Evolutionary conservation across 2,329 filamentous ascomycete genomes (phyloP).

Genomic region (Capronia coronata): DNA sequence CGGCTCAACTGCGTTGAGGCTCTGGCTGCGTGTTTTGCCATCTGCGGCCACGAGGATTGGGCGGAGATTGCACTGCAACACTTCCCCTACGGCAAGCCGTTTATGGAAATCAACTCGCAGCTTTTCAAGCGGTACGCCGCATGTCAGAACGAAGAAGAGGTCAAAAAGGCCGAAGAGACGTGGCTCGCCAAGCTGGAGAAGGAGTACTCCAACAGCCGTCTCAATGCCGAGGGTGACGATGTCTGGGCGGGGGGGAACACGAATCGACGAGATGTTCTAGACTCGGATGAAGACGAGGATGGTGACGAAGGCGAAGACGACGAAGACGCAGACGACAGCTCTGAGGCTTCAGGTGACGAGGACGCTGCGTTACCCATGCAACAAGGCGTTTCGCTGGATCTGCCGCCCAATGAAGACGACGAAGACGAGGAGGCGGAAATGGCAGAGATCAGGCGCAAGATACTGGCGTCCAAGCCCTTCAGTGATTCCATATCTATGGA

Average conservation of each 20-base stretch:
- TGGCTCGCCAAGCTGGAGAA: conserved; percentile 87
- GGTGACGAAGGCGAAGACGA: conserved; percentile 43
- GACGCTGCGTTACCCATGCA: conserved; percentile 45
- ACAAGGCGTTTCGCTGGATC: conserved; percentile 51
- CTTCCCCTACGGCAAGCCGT: conserved; percentile 82
- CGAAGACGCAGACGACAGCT: conserved; percentile 42
- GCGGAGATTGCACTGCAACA: conserved; percentile 73
- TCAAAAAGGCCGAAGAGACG: conserved; percentile 76
- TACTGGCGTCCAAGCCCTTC: conserved; percentile 89
- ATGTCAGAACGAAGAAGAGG: conserved; percentile 69
- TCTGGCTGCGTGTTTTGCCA: conserved; percentile 83
- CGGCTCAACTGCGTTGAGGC: conserved; percentile 93
- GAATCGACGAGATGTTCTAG: conserved; percentile 50
- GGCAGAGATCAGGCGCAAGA: conserved; percentile 82
- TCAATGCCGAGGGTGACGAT: conserved; percentile 53
- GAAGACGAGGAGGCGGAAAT: conserved; percentile 81
- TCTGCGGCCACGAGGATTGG: conserved; percentile 89
- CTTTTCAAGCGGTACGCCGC: conserved; percentile 78
- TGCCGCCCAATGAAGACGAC: conserved; percentile 70
- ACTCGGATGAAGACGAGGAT: conserved; percentile 32
- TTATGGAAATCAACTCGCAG: conserved; percentile 81
- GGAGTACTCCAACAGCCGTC: conserved; percentile 76
- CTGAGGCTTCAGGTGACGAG: conserved; percentile 41
- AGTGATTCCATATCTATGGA: conserved; percentile 45
- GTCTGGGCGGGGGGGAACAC: conserved; percentile 88